These are phyloP conservation scores for Leishmania tarentolae DNA, from an alignment of 208 protist species.

Conservation along the genomic window DNA sequence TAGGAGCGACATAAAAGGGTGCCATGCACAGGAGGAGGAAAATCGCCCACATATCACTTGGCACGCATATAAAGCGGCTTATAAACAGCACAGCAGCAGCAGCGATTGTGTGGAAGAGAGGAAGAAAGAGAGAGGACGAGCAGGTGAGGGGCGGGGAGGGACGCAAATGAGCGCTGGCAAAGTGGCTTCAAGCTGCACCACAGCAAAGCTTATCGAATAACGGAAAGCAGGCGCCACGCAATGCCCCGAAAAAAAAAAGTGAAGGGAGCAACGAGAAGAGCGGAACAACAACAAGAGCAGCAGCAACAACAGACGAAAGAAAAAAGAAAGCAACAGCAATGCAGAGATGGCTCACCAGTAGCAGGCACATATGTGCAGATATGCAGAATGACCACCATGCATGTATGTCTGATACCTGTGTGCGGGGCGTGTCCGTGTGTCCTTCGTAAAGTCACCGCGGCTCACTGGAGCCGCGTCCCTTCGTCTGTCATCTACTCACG, in stretches of 20 bases:
- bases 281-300: too few species aligned
- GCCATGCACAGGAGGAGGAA: not conserved
- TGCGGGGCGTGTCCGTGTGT: not conserved
- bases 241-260: not conserved
- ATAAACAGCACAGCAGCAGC: not conserved
- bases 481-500: not conserved
- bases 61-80: not conserved
- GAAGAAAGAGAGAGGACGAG: not conserved
- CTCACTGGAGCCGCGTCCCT: not conserved
- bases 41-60: not conserved
- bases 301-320: not conserved
- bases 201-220: not conserved
- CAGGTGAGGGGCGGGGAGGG: too few species aligned
- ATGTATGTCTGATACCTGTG: not conserved
- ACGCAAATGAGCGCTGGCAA: not conserved
- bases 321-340: not conserved
- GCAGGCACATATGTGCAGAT: not conserved
- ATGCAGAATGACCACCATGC: not conserved
- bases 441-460: not conserved
- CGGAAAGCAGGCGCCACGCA: not conserved
- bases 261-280: not conserved
- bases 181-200: not conserved
- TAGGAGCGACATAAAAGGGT: too few species aligned
- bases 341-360: not conserved
- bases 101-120: not conserved